Evolutionary conservation across 208 protist species (phyloP), one percentile per base, ranked within the genome.

Genomic region (Leishmania tropica): DNA sequence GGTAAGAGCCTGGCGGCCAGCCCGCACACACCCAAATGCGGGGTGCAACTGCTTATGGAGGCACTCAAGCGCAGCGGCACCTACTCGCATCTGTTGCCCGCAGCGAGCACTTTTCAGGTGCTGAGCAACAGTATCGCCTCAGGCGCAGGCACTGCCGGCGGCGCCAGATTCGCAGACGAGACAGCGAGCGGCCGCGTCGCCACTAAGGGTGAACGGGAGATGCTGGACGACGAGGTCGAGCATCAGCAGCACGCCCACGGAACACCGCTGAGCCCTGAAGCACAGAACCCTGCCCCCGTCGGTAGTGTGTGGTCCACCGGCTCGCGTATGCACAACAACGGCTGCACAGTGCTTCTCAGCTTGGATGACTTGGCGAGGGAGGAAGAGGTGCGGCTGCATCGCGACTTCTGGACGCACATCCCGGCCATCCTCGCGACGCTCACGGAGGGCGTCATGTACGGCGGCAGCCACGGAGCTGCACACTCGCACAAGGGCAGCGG

Each of bases 371-470:
- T 75, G 47, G 78, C 75, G 21, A 75, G 3, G 65, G 83, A 77
- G 31, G 83, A 86, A 53, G 83, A 86, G 65, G 45, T 76, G 31
- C 83, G 78, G 37, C 76, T 88, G 76, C 85, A 88, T 68, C 83
- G 85, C 71, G 85, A 88, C 64, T 88, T 88, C 72, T 88, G 85
- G 85, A 78, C 83, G 1, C 82, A 85, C 79, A 84, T 88, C n/a
- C 73, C 83, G 21, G 75, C 83, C 75, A 83, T 86, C 75, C 83
- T 86, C 68, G 78, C 75, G 51, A 86, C 85, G 19, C 76, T 88
- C 54, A 47, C 74, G 53, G 85, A 88, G 67, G 85, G 85, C 13
- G 24, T 88, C 6, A 85, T 88, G 75, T 88, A 84, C 79, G 73
- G 79, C 28, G 74, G 72, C 75, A 68, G 71, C 40, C 67, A 47